A percentile compares a stretch with the other conserved stretches of the same genome.
These are phyloP conservation scores for Pezicula neosporulosa DNA, from an alignment of 2,329 filamentous ascomycete genomes.

Conservation along the genomic window DNA sequence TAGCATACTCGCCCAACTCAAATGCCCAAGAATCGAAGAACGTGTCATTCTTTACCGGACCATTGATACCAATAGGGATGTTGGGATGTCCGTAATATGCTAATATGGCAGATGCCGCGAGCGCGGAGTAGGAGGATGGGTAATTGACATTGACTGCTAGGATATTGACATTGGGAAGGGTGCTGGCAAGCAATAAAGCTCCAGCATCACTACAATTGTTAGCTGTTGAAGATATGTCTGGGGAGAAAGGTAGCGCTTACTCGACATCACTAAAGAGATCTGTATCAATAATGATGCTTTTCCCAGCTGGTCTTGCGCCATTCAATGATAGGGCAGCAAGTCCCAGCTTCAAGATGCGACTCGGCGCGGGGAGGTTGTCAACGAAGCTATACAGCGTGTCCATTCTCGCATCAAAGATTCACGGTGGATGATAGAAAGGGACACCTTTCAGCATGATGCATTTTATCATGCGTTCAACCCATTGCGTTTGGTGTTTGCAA, in stretches of 20 bases:
- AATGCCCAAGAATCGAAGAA: slow-evolving; percentile 40
- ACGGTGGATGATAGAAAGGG: background rate
- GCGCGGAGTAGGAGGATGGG: slow-evolving; percentile 37
- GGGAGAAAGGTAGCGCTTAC: slow-evolving; percentile 23
- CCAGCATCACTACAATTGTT: slow-evolving; percentile 33
- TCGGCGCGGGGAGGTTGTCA: background rate
- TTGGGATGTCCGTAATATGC: slow-evolving; percentile 35
- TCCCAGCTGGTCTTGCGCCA: slow-evolving; percentile 10
- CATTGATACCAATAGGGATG: slow-evolving; percentile 34
- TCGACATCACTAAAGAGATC: slow-evolving; percentile 45
- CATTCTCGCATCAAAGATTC: background rate
- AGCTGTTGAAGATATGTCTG: background rate
- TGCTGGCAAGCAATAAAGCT: slow-evolving; percentile 38
- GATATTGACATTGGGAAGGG: slow-evolving; percentile 32
- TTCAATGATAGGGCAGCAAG: background rate
- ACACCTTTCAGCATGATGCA: background rate
- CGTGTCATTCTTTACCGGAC: slow-evolving; percentile 37
- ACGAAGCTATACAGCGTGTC: background rate
- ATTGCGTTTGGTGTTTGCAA: too few species aligned
- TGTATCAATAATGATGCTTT: slow-evolving; percentile 42
- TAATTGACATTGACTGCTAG: slow-evolving; percentile 40
- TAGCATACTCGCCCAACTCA: slow-evolving; percentile 39
- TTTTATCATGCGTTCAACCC: too few species aligned
- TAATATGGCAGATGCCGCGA: slow-evolving; percentile 30
- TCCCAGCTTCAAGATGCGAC: background rate